A percentile compares a stretch with the other conserved stretches of the same genome.
These are phyloP conservation scores for Colletotrichum noveboracense DNA, from an alignment of 2,329 filamentous ascomycete species.

Conservation along the genomic window DNA sequence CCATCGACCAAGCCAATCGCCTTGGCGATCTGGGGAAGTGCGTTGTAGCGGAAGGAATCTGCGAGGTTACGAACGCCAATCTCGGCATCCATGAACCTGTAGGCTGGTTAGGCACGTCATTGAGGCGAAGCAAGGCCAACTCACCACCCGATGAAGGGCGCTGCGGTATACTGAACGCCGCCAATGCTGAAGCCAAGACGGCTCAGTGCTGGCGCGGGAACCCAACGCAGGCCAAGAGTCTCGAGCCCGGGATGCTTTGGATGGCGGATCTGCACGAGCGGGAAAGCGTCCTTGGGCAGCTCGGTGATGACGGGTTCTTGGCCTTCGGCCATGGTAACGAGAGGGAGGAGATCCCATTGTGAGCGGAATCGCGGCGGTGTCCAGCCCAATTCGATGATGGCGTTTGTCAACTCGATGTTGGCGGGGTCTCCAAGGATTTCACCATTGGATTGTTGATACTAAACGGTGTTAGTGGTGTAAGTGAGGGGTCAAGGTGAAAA, in stretches of 20 bases:
- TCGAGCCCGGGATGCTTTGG: slow-evolving; percentile 17
- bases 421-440: slow-evolving; percentile 14
- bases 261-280: slow-evolving; percentile 17
- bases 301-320: slow-evolving; percentile 19
- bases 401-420: slow-evolving; percentile 16
- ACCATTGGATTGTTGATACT: slow-evolving; percentile 17
- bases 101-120: background rate
- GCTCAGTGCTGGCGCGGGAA: slow-evolving; percentile 18
- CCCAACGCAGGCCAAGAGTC: slow-evolving; percentile 17
- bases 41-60: slow-evolving; percentile 18
- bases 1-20: slow-evolving; percentile 13
- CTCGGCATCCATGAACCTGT: slow-evolving; percentile 21
- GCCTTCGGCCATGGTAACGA: slow-evolving; percentile 18
- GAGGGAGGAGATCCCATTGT: slow-evolving; percentile 16
- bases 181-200: slow-evolving; percentile 20
- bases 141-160: slow-evolving; percentile 17
- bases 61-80: slow-evolving; percentile 16
- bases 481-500: background rate
- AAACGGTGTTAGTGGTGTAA: background rate
- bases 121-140: background rate
- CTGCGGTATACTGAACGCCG: slow-evolving; percentile 16
- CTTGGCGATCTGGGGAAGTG: slow-evolving; percentile 14
- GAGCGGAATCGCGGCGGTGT: slow-evolving; percentile 15
- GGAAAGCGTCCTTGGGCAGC: slow-evolving; percentile 13
- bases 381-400: slow-evolving; percentile 19